These are phyloP conservation scores for Fusarium sp. DNA, from an alignment of 2,329 filamentous ascomycete genomes.

Conservation along the genomic window DNA sequence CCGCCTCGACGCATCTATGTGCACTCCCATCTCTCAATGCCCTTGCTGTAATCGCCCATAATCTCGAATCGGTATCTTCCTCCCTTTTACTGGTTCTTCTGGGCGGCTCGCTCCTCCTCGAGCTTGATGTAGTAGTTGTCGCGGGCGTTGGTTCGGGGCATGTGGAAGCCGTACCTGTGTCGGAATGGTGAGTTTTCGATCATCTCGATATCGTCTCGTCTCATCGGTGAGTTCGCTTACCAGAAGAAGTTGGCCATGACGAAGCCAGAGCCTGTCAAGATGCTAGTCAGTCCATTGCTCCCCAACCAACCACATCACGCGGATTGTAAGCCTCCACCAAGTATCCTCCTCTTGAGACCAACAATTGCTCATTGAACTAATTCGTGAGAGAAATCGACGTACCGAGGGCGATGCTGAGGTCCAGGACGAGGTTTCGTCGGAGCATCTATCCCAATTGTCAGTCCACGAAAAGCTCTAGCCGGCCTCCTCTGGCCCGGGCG, in stretches of 20 bases:
- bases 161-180: slow-evolving; percentile 70
- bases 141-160: slow-evolving; percentile 68
- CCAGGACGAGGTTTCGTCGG: slow-evolving; percentile 67
- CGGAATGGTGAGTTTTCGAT: slow-evolving; percentile 19
- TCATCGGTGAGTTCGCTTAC: slow-evolving; percentile 54
- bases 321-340: slow-evolving; percentile 40
- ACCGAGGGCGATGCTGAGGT: slow-evolving; percentile 67
- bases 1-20: slow-evolving; percentile 27
- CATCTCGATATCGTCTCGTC: background rate
- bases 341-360: slow-evolving; percentile 21
- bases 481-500: slow-evolving; percentile 34
- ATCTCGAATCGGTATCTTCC: slow-evolving; percentile 2
- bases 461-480: slow-evolving; percentile 46
- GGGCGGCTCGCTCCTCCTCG: slow-evolving; percentile 65
- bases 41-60: slow-evolving; percentile 11
- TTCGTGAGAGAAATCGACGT: slow-evolving; percentile 47
- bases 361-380: slow-evolving; percentile 13
- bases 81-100: slow-evolving; percentile 46
- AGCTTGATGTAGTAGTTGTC: slow-evolving; percentile 69
- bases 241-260: slow-evolving; percentile 67
- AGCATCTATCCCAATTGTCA: slow-evolving; percentile 63
- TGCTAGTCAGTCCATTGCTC: slow-evolving; percentile 49
- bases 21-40: slow-evolving; percentile 17
- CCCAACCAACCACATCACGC: slow-evolving; percentile 41
- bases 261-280: slow-evolving; percentile 61